Evolutionary conservation across 148 eudicot genomes (phyloP).

Genomic region (Rhododendron molle): DNA sequence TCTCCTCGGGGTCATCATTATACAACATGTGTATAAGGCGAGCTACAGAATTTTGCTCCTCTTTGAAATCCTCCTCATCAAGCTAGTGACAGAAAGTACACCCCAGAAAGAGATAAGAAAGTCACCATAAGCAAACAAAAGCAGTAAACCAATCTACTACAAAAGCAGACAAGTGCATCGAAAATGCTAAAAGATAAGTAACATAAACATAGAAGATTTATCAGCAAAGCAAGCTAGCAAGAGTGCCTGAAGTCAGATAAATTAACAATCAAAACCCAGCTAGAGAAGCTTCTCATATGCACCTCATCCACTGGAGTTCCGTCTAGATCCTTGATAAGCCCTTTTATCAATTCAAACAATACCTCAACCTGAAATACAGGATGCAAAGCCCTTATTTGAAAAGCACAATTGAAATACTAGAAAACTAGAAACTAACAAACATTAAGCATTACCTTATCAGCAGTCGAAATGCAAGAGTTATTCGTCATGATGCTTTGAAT

Average conservation of each 20-base stretch:
- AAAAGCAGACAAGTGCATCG: not conserved
- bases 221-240: not conserved
- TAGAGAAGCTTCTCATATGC: not conserved
- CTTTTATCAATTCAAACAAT: conserved; percentile 83
- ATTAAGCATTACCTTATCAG: conserved; percentile 61
- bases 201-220: not conserved
- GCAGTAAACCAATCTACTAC: not conserved
- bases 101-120: conserved; percentile 6
- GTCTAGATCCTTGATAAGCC: conserved; percentile 77
- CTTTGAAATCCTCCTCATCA: conserved; percentile 96
- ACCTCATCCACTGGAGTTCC: conserved; percentile 73
- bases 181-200: not conserved
- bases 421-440: not conserved
- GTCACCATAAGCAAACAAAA: not conserved
- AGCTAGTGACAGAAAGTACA: conserved; percentile 32
- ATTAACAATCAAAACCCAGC: not conserved
- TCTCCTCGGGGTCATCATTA: conserved; percentile 89
- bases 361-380: conserved; percentile 76
- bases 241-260: not conserved
- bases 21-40: conserved; percentile 88
- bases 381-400: conserved; percentile 16
- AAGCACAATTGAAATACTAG: conserved; percentile 5
- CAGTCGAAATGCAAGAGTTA: conserved; percentile 68
- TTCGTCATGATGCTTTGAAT: conserved; percentile 88
- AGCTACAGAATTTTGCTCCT: conserved; percentile 97